Conservation (phyloP, 139 green algal genomes). For the Volvox africanus region DNA sequence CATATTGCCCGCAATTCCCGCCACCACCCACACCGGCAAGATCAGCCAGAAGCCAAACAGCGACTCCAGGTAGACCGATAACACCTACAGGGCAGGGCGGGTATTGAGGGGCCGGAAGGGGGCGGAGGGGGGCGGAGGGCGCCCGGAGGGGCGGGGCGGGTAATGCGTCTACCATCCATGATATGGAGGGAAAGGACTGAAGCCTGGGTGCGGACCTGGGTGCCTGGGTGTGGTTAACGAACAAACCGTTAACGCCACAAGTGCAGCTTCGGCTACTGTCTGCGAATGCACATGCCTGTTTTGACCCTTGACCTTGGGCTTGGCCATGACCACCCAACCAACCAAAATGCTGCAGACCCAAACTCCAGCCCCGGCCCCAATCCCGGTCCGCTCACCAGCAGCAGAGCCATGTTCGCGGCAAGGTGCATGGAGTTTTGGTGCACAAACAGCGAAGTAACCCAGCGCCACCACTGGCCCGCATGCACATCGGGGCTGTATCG, state of each 20-base stretch:
- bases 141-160: not conserved
- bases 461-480: constrained; percentile 63
- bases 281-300: too few species aligned
- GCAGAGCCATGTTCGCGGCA: constrained; percentile 73
- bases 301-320: too few species aligned
- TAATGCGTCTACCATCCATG: not conserved
- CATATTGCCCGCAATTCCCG: constrained; percentile 53
- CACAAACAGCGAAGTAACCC: constrained; percentile 71
- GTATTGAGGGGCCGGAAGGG: not conserved
- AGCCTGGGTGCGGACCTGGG: too few species aligned
- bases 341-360: too few species aligned
- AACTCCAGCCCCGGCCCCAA: too few species aligned
- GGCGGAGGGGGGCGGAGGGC: not conserved
- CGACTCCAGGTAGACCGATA: constrained; percentile 70
- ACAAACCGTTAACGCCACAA: too few species aligned
- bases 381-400: constrained; percentile 49
- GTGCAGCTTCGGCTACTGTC: too few species aligned
- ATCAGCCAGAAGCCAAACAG: constrained; percentile 75
- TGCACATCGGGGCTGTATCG: constrained; percentile 46
- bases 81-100: not conserved
- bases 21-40: constrained; percentile 24
- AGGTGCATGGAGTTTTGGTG: constrained; percentile 75
- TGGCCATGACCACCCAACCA: too few species aligned
- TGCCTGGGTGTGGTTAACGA: too few species aligned
- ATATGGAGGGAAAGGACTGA: too few species aligned